Base-by-base conservation (phyloP, 2,329 filamentous ascomycete genomes). In the Aphanocladium album region DNA sequence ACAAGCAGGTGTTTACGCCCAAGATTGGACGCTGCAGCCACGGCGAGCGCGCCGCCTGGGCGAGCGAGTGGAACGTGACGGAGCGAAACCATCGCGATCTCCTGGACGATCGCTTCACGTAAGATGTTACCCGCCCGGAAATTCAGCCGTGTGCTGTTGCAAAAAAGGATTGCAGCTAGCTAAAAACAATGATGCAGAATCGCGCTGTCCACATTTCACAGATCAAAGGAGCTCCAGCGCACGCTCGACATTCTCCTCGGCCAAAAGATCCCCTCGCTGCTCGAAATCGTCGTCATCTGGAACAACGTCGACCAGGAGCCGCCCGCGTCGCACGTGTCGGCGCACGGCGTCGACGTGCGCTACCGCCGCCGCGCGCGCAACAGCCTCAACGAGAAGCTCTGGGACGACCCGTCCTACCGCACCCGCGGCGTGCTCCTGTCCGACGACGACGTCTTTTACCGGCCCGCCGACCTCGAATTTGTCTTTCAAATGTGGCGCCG, bases 401-500 rank as follows among this genome's bases (percentile, higher is more conserved):
- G 68, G 66, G 71, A 73, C 3, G 73, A 76, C 30, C 70, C 73
- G 5, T 64, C 66, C 1, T 76, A 73, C 64, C 63, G 69, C 50
- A 76, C 74, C 19, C 68, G 76, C 55, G 74, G 74, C 14, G 69
- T 77, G n/a, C 71, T 77, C 23, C 68, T 76, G 11, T 72, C 71
- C 19, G 74, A 77, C 46, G 74, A 76, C 60, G 74, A 77, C 60
- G 72, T 76, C 19, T 75, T 72, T 64, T 76, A 74, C 64, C 66
- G 69, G 30, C 74, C 74, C 21, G 60, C 64, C 3, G 74, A 77
- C 50, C 69, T 76, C 17, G 74, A 76, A 14, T 77, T 74, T n/a
- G 72, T 70, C 23, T 77, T 77, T 57, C 73, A 76, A 55, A 67
- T 70, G 16, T 77, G 74, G 74, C 74, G 74, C 63, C 70, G 73